Evolutionary conservation across 768 basidiomycete genomes (phyloP).

Genomic region (Lactifluus volemus): DNA sequence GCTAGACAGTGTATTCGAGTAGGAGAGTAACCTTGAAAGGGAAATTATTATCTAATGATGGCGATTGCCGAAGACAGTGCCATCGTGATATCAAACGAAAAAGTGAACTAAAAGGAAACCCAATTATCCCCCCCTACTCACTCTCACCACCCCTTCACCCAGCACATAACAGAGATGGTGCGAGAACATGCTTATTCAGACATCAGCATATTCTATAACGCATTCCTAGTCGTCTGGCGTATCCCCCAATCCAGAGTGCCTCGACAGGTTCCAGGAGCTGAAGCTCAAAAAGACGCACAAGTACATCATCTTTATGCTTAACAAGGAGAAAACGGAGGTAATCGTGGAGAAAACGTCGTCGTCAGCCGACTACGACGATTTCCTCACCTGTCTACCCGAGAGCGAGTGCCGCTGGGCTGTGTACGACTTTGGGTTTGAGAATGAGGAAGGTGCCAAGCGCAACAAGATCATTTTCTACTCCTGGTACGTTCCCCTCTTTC

Average conservation of each 20-base stretch:
- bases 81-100: slow-evolving; percentile 4
- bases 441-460: slow-evolving; percentile 63
- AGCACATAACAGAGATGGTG: slow-evolving; percentile 13
- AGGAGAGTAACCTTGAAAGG: slow-evolving; percentile 11
- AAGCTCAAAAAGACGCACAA: slow-evolving; percentile 71
- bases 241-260: slow-evolving; percentile 47
- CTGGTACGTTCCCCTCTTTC: slow-evolving; percentile 48
- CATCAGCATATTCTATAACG: not conserved
- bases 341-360: slow-evolving; percentile 59
- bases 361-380: slow-evolving; percentile 54
- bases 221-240: slow-evolving; percentile 55
- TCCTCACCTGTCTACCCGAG: slow-evolving; percentile 66
- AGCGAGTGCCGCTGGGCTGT: slow-evolving; percentile 79
- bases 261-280: slow-evolving; percentile 52
- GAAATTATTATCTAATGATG: slow-evolving; percentile 10
- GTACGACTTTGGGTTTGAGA: slow-evolving; percentile 83
- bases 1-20: slow-evolving; percentile 71
- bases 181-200: not conserved
- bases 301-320: slow-evolving; percentile 78
- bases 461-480: slow-evolving; percentile 79
- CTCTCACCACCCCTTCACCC: not conserved
- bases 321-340: slow-evolving; percentile 56
- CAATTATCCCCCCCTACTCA: not conserved
- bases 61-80: slow-evolving; percentile 14
- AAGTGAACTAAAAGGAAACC: not conserved